These are phyloP conservation scores for Alnus rubra DNA, from an alignment of 306 rosid genomes.

Conservation along the genomic window DNA sequence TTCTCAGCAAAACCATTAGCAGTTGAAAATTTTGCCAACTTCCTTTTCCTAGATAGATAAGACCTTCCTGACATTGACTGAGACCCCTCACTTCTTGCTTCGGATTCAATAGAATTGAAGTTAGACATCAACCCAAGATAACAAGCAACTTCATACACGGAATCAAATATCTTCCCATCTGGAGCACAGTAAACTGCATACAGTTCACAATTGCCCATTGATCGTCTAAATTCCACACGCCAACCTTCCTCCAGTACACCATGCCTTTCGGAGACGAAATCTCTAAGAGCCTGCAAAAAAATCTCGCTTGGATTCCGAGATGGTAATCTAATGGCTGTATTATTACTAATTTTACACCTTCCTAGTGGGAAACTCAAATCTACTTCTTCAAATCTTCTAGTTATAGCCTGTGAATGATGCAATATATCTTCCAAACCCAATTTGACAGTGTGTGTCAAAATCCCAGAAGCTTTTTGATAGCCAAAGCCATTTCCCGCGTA, in stretches of 20 bases:
- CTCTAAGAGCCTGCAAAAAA: slow-evolving; percentile 88
- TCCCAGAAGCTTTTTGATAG: slow-evolving; percentile 60
- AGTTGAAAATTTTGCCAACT: slow-evolving; percentile 41
- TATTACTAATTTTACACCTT: slow-evolving; percentile 55
- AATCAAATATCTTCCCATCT: slow-evolving; percentile 88
- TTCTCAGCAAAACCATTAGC: slow-evolving; percentile 73
- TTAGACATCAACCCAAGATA: slow-evolving; percentile 78
- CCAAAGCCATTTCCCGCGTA: slow-evolving; percentile 60
- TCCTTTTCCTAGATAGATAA: slow-evolving; percentile 65
- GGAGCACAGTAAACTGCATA: slow-evolving; percentile 96
- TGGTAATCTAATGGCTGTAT: slow-evolving; percentile 49
- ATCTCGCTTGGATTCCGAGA: slow-evolving; percentile 59
- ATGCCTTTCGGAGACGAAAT: slow-evolving; percentile 74
- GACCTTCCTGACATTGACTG: slow-evolving; percentile 48
- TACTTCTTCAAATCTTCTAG: slow-evolving; percentile 62
- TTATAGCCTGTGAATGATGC: slow-evolving; percentile 51
- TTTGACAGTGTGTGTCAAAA: slow-evolving; percentile 58
- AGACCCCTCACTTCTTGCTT: slow-evolving; percentile 57
- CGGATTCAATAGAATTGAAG: slow-evolving; percentile 55
- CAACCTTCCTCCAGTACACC: slow-evolving; percentile 96
- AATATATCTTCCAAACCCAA: slow-evolving; percentile 71
- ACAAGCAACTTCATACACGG: slow-evolving; percentile 92
- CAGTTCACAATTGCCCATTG: slow-evolving; percentile 59
- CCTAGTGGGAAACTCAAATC: slow-evolving; percentile 56
- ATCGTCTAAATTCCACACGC: slow-evolving; percentile 83